Base-by-base conservation (phyloP, 169 alveolate genomes). In the Plasmodium berghei region DNA sequence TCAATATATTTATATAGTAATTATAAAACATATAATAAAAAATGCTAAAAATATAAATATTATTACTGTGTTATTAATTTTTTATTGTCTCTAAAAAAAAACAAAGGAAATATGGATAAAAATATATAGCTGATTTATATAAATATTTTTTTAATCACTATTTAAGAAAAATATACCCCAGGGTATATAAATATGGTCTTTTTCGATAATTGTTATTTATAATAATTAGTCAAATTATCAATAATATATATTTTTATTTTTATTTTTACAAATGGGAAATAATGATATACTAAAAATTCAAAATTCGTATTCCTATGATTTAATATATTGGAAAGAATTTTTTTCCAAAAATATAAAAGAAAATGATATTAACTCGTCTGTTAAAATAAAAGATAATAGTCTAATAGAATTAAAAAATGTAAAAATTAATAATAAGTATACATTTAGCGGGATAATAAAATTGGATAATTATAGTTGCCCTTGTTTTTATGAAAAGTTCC, bases 401-500 rank as follows among this genome's bases (percentile, higher is more conserved):
- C 52, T 20, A 16, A n/a, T 80, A 12, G 62, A 80, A 8, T 46
- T 80, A 56, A 54, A 66, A 20, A 80, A 66, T 61, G 34, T 80
- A 20, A 45, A 20, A 55, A 48, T 80, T 18, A 64, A 80, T 58
- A 54, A 26, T 10, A 64, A 49, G 20, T 34, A 34, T 4, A 49
- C 12, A 20, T 34, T 64, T 22, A 20, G 9, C 55, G 90, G 83
- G n/a, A 14, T 52, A 2, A 56, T 67, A 26, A 54, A 56, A 34
- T 9, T 80, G 14, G 90, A 80, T 48, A 6, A 16, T 14, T 66
- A 66, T 34, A 22, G 18, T 3, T 80, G 77, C 14, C 83, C 83
- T 10, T 46, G 45, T 24, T 45, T 80, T 20, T 58, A 10, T 55
- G 22, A 64, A 45, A 70, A 80, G 18, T n/a, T 42, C 55, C 6